Conservation (phyloP, 129 eudicot genomes). For the Artemisia annua region DNA sequence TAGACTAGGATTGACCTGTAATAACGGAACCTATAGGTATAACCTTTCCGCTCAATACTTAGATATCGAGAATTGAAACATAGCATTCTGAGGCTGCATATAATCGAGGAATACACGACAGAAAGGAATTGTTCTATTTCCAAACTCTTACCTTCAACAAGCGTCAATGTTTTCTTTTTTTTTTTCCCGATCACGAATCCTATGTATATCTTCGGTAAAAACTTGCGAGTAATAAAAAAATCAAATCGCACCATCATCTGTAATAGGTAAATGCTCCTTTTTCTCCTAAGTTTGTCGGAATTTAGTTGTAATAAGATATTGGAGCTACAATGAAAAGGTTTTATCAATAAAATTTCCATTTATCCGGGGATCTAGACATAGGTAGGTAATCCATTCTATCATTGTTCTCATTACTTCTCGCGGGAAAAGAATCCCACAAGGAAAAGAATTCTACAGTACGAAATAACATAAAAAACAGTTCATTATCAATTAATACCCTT, state of each 20-base stretch:
- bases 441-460: background rate
- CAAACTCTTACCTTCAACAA: background rate
- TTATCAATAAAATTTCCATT: slow-evolving; percentile 25
- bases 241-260: background rate
- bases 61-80: too few relatives aligned
- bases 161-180: background rate
- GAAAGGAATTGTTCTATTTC: background rate
- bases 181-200: background rate
- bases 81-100: too few relatives aligned
- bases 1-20: too few relatives aligned
- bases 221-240: background rate
- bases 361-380: slow-evolving; percentile 28
- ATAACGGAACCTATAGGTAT: too few relatives aligned
- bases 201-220: background rate
- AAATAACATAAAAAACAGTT: background rate
- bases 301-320: slow-evolving; percentile 21
- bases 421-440: background rate
- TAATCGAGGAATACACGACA: background rate
- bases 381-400: slow-evolving; percentile 21
- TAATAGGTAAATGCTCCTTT: too few relatives aligned
- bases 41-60: too few relatives aligned
- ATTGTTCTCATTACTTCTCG: slow-evolving; percentile 6
- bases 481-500: too few relatives aligned
- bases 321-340: slow-evolving; percentile 26
- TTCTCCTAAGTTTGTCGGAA: background rate